Conservation (phyloP, 1,139 yeast species). For the Scheffersomyces cryptocercus region DNA sequence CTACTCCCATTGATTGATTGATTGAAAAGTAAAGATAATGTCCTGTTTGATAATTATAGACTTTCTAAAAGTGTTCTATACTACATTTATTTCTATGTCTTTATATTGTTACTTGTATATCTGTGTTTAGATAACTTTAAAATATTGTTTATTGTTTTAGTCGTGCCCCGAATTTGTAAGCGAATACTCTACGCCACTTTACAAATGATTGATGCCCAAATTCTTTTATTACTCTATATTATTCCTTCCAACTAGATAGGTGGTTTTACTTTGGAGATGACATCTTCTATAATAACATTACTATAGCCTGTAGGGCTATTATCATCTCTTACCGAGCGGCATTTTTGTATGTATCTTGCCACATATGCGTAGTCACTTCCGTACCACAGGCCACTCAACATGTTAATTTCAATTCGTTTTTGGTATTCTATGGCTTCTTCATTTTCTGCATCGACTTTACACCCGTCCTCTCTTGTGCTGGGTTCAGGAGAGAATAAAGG, state of each 20-base stretch:
- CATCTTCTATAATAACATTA: conserved; percentile 42
- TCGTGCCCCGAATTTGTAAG: too few relatives aligned
- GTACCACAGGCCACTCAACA: conserved; percentile 50
- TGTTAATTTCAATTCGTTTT: conserved; percentile 28
- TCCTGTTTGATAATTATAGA: conserved; percentile 1
- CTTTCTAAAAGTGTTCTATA: neutral
- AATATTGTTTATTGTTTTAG: too few relatives aligned
- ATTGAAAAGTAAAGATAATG: conserved; percentile 2
- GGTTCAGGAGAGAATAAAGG: conserved; percentile 12
- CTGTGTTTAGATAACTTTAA: too few relatives aligned
- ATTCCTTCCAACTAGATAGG: conserved; percentile 27
- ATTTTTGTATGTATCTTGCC: conserved; percentile 26
- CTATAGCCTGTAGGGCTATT: conserved; percentile 35
- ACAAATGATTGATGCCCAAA: neutral
- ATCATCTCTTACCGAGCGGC: conserved; percentile 19
- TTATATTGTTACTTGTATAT: too few relatives aligned
- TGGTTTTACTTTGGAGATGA: conserved; percentile 35
- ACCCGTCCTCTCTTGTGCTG: neutral
- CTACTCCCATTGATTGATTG: conserved; percentile 5
- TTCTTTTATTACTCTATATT: neutral
- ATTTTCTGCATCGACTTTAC: conserved; percentile 5
- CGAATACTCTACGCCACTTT: too few relatives aligned
- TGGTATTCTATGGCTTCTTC: conserved; percentile 12
- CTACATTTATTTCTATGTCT: neutral
- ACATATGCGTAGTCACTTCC: conserved; percentile 46